phyloP scores from a whole-genome alignment of 1,284 basidiomycete genomes.

The Trichosporon coremiiforme region DNA sequence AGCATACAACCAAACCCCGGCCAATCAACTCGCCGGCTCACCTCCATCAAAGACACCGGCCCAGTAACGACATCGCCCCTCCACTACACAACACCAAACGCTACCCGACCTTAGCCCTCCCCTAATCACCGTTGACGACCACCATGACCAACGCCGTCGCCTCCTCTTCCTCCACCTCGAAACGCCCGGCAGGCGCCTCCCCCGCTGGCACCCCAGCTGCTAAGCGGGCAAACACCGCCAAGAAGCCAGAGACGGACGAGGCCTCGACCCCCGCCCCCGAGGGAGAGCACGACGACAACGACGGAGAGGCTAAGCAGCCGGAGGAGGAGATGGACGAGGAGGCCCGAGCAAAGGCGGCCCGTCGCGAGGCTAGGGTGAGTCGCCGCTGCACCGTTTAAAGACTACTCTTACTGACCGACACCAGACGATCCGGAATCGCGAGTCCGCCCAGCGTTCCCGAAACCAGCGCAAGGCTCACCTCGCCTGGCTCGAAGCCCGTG shows the following conservation, averaged over 20 bases:
- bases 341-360: slow-evolving; percentile 41
- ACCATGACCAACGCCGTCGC: slow-evolving; percentile 19
- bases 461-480: slow-evolving; percentile 55
- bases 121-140: neutral
- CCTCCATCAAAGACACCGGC: neutral
- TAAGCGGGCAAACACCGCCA: slow-evolving; percentile 27
- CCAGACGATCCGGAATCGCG: slow-evolving; percentile 51
- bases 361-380: slow-evolving; percentile 51
- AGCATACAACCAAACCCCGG: neutral
- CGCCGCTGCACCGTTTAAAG: neutral
- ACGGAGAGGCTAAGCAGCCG: slow-evolving; percentile 23
- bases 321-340: slow-evolving; percentile 38
- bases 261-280: slow-evolving; percentile 18
- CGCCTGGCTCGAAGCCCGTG: slow-evolving; percentile 51
- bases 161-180: slow-evolving; percentile 24
- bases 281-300: slow-evolving; percentile 32
- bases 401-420: neutral
- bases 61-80: neutral
- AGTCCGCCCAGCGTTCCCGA: slow-evolving; percentile 52
- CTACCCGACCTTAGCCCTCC: no score
- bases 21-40: neutral
- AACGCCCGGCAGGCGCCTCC: slow-evolving; percentile 28
- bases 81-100: neutral
- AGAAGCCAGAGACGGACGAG: neutral
- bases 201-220: slow-evolving; percentile 24